A percentile compares a stretch with the other conserved stretches of the same genome.
Conservation (phyloP, 208 protist genomes). For the Leishmania arabica region DNA sequence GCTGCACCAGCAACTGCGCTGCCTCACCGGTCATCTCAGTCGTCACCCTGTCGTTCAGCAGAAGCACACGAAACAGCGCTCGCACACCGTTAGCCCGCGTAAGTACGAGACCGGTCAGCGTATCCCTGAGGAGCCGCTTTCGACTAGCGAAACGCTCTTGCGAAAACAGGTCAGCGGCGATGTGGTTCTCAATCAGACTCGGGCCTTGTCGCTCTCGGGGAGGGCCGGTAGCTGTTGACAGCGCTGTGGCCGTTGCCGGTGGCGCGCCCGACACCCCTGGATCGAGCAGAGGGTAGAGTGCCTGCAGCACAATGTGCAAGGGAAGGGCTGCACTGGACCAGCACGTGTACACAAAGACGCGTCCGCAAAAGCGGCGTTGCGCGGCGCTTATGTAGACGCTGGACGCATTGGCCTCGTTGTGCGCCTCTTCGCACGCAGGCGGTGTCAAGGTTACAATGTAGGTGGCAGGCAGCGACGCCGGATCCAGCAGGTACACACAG, state of each 20-base stretch:
- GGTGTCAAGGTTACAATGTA: not conserved
- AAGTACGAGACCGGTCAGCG: conserved; percentile 68
- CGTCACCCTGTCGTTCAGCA: conserved; percentile 67
- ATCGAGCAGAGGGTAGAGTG: conserved; percentile 79
- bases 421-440: conserved; percentile 3
- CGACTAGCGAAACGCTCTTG: conserved; percentile 34
- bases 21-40: conserved; percentile 50
- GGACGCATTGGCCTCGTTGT: conserved; percentile 31
- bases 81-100: conserved; percentile 38
- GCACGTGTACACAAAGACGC: conserved; percentile 64
- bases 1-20: conserved; percentile 44
- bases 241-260: not conserved
- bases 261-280: not conserved
- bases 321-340: conserved; percentile 39
- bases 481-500: conserved; percentile 39
- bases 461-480: not conserved
- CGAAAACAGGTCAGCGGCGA: conserved; percentile 51
- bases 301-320: conserved; percentile 37
- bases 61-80: conserved; percentile 54
- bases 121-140: conserved; percentile 31
- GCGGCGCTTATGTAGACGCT: conserved; percentile 56
- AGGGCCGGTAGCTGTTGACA: too few species aligned
- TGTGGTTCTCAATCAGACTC: conserved; percentile 37
- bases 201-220: not conserved
- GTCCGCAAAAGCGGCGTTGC: conserved; percentile 47